Evolutionary conservation across 768 basidiomycete genomes (phyloP).

Genomic region (Boletus rubescentipes): DNA sequence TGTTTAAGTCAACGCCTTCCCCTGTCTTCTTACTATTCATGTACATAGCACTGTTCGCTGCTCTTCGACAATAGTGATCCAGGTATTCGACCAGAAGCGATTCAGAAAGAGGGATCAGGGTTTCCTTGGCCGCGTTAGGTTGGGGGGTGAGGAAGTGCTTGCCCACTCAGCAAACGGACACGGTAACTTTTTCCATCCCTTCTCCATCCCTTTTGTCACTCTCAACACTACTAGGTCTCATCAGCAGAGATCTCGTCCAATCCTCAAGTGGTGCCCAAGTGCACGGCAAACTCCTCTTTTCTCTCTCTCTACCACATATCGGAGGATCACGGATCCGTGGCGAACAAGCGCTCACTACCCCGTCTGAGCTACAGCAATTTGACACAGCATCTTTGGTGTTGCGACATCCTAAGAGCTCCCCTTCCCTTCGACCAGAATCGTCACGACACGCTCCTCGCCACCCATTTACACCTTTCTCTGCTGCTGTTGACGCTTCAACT

Average conservation of each 20-base stretch:
- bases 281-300: constrained; percentile 78
- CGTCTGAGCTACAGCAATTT: constrained; percentile 14
- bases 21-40: constrained; percentile 3
- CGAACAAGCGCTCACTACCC: constrained; percentile 16
- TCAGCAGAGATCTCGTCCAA: constrained; percentile 58
- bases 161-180: constrained; percentile 45
- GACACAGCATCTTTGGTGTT: constrained; percentile 13
- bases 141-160: constrained; percentile 55
- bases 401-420: constrained; percentile 23
- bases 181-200: constrained; percentile 33
- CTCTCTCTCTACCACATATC: constrained; percentile 44
- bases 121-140: constrained; percentile 58
- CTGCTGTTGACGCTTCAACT: constrained; percentile 9
- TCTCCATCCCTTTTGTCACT: neutral
- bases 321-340: constrained; percentile 20
- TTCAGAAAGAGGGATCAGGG: constrained; percentile 88
- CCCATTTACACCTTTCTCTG: constrained; percentile 21
- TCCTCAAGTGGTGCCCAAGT: constrained; percentile 44
- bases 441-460: constrained; percentile 16
- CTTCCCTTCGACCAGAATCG: constrained; percentile 21
- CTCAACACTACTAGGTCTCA: constrained; percentile 47
- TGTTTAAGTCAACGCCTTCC: neutral
- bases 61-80: constrained; percentile 74
- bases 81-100: constrained; percentile 89
- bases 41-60: constrained; percentile 60